These are phyloP conservation scores for Aspergillus quadrilineatus DNA, from an alignment of 2,329 filamentous ascomycete species.

Conservation along the genomic window DNA sequence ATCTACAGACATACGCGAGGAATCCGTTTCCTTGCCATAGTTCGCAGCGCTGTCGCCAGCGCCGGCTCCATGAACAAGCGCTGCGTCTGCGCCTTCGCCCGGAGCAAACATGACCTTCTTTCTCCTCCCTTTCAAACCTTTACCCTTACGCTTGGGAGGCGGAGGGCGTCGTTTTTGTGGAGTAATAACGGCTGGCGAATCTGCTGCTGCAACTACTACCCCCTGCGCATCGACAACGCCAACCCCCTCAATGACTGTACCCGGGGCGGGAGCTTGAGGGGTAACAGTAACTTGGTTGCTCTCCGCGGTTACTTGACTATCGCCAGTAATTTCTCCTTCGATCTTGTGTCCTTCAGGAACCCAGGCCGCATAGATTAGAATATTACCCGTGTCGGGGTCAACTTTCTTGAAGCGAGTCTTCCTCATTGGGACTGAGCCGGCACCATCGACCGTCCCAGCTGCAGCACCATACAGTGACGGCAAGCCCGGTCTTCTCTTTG, in stretches of 20 bases:
- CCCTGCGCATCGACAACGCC: constrained; percentile 62
- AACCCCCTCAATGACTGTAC: constrained; percentile 60
- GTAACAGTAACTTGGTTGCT: constrained; percentile 36
- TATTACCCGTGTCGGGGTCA: constrained; percentile 73
- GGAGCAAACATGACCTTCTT: constrained; percentile 63
- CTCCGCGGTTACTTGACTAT: constrained; percentile 49
- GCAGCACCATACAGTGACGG: constrained; percentile 50
- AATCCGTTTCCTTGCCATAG: constrained; percentile 48
- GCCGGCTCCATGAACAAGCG: constrained; percentile 40
- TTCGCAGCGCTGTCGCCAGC: constrained; percentile 32
- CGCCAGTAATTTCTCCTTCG: constrained; percentile 74
- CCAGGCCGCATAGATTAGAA: constrained; percentile 80
- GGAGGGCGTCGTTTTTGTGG: constrained; percentile 64
- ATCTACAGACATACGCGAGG: constrained; percentile 39
- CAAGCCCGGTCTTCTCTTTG: constrained; percentile 60
- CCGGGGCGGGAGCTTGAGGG: constrained; percentile 50
- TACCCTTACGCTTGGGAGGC: constrained; percentile 77
- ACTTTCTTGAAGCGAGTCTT: constrained; percentile 77
- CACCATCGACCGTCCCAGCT: constrained; percentile 27
- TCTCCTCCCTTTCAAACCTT: constrained; percentile 74
- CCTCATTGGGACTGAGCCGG: constrained; percentile 58
- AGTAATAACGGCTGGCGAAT: constrained; percentile 46
- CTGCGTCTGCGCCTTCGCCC: constrained; percentile 43
- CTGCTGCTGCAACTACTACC: constrained; percentile 54
- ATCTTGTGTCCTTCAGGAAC: constrained; percentile 75